Evolutionary conservation across 495 filamentous ascomycete species (phyloP).

Genomic region (Aspergillus coremiiformis): DNA sequence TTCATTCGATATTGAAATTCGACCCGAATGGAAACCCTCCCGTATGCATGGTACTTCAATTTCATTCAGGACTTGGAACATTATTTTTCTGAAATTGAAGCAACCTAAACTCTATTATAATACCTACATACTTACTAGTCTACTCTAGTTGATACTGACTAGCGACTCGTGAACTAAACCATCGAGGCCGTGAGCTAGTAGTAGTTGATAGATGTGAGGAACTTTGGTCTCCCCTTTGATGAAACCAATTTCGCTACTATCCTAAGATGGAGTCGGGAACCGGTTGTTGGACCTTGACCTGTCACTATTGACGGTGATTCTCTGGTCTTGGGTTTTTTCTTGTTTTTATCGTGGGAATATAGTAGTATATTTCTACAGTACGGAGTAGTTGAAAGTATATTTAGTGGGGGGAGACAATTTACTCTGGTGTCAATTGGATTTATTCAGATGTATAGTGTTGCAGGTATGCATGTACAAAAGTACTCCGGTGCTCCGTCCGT

Average conservation of each 20-base stretch:
- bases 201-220: too few relatives aligned
- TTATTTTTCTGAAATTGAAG: conserved; percentile 3
- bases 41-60: conserved; percentile 6
- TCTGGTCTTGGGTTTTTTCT: background rate
- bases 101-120: background rate
- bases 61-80: too few relatives aligned
- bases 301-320: background rate
- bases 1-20: background rate
- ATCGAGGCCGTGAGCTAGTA: too few relatives aligned
- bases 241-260: too few relatives aligned
- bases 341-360: background rate
- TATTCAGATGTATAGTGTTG: too few relatives aligned
- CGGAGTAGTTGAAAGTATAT: background rate
- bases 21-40: background rate
- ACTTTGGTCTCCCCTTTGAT: too few relatives aligned
- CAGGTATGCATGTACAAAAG: too few relatives aligned
- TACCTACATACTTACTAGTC: background rate
- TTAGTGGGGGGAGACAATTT: too few relatives aligned
- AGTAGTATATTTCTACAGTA: background rate
- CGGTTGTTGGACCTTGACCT: conserved; percentile 5
- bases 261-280: background rate
- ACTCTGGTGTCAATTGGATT: too few relatives aligned
- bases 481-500: too few relatives aligned
- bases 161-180: too few relatives aligned
- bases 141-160: background rate